Evolutionary conservation across 768 basidiomycete species (phyloP), one percentile per base, ranked within the genome.

Genomic region (Lactarius quietus): DNA sequence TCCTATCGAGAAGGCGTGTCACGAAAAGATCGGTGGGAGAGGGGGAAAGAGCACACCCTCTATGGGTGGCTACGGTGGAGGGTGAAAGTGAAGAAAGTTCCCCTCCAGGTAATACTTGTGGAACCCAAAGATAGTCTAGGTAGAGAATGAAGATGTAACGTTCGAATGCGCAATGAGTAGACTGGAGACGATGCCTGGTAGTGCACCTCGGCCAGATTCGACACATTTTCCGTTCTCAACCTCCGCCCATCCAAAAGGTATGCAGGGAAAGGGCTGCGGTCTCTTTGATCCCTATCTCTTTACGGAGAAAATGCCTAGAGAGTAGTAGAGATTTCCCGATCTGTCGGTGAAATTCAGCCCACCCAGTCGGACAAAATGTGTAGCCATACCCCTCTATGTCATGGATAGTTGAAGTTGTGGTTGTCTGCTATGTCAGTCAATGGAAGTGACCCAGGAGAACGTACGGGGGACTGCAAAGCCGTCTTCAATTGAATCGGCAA

Each of bases 371-470:
- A n/a, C 39, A 60, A 45, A 14, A 56, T 17, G 26, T 6, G 62
- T n/a, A n/a, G n/a, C n/a, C n/a, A n/a, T 73, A 88, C 90, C 85
- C 82, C 76, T 92, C 89, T 66, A 93, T 87, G 72, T 92, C 90
- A 75, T 88, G 82, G 60, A 92, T 72, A 10, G 85, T 81, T n/a
- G n/a, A n/a, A n/a, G n/a, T n/a, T 51, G 84, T 83, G 73, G 86
- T 85, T 63, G 87, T 84, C 76, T 80, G 70, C 9, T 20, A 6
- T 23, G 3, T 12, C 48, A 9, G 38, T 69, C 38, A 68, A 48
- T 26, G 57, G 28, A 41, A 43, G 28, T 38, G 26, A 33, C n/a
- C 23, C 28, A 9, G 45, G 14, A 12, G 6, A 17, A 59, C 72
- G 43, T 64, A 74, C 76, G 61, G 77, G 72, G 59, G 76, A 76